Conservation (phyloP, 1,139 yeast species). For the Lodderomyces beijingensis region DNA sequence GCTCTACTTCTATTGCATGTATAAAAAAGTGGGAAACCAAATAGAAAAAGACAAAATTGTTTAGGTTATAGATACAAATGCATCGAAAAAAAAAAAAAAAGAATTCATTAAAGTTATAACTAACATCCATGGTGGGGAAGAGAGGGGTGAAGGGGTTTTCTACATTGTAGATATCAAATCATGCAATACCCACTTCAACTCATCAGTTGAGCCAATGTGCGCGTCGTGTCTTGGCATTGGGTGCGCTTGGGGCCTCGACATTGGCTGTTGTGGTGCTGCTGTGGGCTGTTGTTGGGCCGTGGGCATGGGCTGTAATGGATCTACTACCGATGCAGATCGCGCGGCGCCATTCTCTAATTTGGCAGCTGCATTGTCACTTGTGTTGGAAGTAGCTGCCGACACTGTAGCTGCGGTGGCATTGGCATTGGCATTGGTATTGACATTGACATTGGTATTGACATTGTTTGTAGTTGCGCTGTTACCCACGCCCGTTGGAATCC, state of each 20-base stretch:
- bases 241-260: neutral
- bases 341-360: neutral
- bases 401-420: neutral
- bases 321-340: neutral
- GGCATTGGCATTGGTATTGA: neutral
- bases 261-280: constrained; percentile 3
- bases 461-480: neutral
- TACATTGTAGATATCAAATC: constrained; percentile 44
- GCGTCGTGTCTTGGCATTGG: constrained; percentile 14
- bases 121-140: no score
- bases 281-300: neutral
- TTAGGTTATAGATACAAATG: no score
- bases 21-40: no score
- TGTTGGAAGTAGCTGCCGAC: constrained; percentile 1
- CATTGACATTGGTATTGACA: neutral
- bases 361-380: neutral
- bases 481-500: neutral
- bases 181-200: constrained; percentile 66
- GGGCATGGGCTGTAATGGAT: neutral
- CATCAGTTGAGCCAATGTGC: constrained; percentile 62
- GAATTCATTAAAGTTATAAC: no score
- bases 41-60: no score
- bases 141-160: no score
- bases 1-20: no score
- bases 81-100: no score